Evolutionary conservation across 257 asterid species (phyloP), one percentile per base, ranked within the genome.

Genomic region (Solanum bulbocastanum): DNA sequence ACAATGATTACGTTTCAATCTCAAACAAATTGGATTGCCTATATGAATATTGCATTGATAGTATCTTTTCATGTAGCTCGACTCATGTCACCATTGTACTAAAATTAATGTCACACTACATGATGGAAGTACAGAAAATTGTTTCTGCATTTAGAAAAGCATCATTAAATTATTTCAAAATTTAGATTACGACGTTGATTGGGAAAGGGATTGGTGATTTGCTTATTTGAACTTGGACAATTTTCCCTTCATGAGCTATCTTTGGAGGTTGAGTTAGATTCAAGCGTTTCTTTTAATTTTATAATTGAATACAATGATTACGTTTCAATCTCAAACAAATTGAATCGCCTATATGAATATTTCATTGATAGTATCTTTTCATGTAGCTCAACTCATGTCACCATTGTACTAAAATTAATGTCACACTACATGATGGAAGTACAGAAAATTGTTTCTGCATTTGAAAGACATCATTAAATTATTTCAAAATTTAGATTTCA

Each of bases 181-280:
- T 65, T 65, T 1, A 11, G 20, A 11, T 25, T 25, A 5, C 1
- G 15, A 62, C 3, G 0, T n/a, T 25, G 35, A 12, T 12, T 25
- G 18, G 18, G 8, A 4, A 66, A 25, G 16, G 74, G 35, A 65
- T 65, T 2, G 11, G 22, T 68, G 37, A 27, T 68, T 68, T 68
- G 74, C 36, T 27, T 68, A 66, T 66, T 65, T 65, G 33, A 65
- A 65, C 18, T 65, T 11, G 8, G 1, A 12, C 18, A 65, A n/a
- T 65, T 65, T 10, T 12, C 1, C 0, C 14, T 11, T 25, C 1
- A n/a, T 5, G 4, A 6, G 2, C 1, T 13, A 13, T 27, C 7
- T 27, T 68, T 68, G 27, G 2, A 68, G 5, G 20, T 68, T 14
- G 22, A 68, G 9, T 68, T 68, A 27, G 36, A 2, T 1, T 6